Percentiles rank a stretch among this genome's conserved stretches.
phyloP scores from a whole-genome alignment of 495 filamentous ascomycete species.

The Thermothielavioides terrestris region DNA sequence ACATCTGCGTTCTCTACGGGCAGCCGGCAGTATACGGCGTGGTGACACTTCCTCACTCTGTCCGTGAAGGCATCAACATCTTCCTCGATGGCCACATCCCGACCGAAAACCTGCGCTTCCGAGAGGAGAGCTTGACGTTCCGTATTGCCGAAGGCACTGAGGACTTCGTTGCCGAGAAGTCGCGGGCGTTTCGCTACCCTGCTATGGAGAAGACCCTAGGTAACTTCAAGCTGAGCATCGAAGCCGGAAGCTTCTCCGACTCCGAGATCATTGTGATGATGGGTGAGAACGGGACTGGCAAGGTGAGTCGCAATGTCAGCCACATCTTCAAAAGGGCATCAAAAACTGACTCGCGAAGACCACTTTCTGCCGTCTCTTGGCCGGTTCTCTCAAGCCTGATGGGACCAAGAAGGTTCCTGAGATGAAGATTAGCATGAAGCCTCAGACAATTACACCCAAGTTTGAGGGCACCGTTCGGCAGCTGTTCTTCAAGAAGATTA shows the following conservation, averaged over 20 bases:
- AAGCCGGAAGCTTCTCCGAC: constrained; percentile 83
- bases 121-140: constrained; percentile 94
- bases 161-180: constrained; percentile 79
- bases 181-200: constrained; percentile 77
- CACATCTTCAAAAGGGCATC: constrained; percentile 53
- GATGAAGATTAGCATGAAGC: constrained; percentile 99
- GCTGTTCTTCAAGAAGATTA: constrained; percentile 71
- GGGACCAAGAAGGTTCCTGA: constrained; percentile 63
- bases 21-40: constrained; percentile 94
- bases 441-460: constrained; percentile 97
- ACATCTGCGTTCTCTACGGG: constrained; percentile 94
- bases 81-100: constrained; percentile 97
- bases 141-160: constrained; percentile 87
- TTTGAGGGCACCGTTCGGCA: constrained; percentile 93
- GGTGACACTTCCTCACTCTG: constrained; percentile 90
- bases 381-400: constrained; percentile 87
- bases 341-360: constrained; percentile 83
- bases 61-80: constrained; percentile 99
- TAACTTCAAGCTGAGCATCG: constrained; percentile 74
- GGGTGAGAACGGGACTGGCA: constrained; percentile 85
- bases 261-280: constrained; percentile 99
- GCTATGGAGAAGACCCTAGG: constrained; percentile 90
- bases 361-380: constrained; percentile 93
- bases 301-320: constrained; percentile 8
- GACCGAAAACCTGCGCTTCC: constrained; percentile 96